Conservation (phyloP, 2,329 filamentous ascomycete genomes). For the Parastagonospora avenae region DNA sequence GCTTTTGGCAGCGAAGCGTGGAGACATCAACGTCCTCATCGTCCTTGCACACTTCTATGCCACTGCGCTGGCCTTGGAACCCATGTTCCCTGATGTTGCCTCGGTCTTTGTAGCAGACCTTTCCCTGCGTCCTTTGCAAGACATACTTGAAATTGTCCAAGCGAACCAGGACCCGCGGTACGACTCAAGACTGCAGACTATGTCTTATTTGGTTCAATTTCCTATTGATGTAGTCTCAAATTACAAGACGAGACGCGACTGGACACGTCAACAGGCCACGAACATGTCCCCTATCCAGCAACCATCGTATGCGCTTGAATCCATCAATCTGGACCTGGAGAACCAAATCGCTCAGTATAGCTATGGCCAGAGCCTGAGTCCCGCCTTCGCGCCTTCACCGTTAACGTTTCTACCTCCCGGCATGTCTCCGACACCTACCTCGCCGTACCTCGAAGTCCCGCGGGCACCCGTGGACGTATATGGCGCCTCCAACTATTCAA, state of each 20-base stretch:
- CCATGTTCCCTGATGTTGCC: conserved; percentile 88
- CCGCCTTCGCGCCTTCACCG: conserved; percentile 56
- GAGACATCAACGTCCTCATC: conserved; percentile 77
- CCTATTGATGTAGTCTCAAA: conserved; percentile 50
- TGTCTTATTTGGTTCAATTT: conserved; percentile 54
- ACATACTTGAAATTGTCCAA: conserved; percentile 78
- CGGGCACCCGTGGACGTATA: conserved; percentile 41
- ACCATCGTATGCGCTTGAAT: conserved; percentile 44
- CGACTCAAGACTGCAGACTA: conserved; percentile 49
- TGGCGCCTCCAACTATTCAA: conserved; percentile 37
- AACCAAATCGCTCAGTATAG: conserved; percentile 49
- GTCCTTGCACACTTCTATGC: conserved; percentile 93
- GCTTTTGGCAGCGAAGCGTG: conserved; percentile 76
- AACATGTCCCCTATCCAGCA: conserved; percentile 43
- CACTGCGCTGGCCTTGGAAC: conserved; percentile 83
- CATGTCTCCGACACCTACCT: conserved; percentile 40
- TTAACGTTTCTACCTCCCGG: conserved; percentile 47
- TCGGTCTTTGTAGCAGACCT: conserved; percentile 75
- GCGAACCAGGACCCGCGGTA: conserved; percentile 47
- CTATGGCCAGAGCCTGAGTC: conserved; percentile 52
- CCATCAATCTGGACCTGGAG: conserved; percentile 47
- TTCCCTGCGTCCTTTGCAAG: conserved; percentile 79
- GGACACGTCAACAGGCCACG: conserved; percentile 45
- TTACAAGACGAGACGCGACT: conserved; percentile 50
- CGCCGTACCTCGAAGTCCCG: conserved; percentile 55